Percentiles rank a stretch among this genome's conserved stretches.
Evolutionary conservation across 352 stramenopile genomes (phyloP).

Genomic region (Globisporangium ultimum): DNA sequence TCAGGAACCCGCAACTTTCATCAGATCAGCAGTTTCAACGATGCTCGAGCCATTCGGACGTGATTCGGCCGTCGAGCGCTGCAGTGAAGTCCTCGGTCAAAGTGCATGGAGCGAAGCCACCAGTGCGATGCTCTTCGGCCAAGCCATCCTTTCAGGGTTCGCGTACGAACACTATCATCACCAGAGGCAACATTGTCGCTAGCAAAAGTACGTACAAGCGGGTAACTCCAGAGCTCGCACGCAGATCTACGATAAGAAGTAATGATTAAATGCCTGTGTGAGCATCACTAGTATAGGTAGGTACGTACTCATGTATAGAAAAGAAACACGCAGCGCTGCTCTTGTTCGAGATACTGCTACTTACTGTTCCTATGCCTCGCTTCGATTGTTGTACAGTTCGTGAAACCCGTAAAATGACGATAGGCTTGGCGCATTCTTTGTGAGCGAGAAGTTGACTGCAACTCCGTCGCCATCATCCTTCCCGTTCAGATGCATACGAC

Average conservation of each 20-base stretch:
- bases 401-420: not conserved
- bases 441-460: not conserved
- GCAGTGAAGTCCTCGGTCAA: not conserved
- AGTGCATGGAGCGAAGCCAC: not conserved
- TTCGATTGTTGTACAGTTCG: slow-evolving; percentile 9
- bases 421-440: not conserved
- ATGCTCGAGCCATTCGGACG: slow-evolving; percentile 8
- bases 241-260: no score
- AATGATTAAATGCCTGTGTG: not conserved
- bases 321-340: not conserved
- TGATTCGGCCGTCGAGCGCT: slow-evolving; percentile 7
- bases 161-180: not conserved
- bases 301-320: not conserved
- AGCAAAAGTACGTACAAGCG: not conserved
- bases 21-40: not conserved
- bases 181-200: not conserved
- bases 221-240: no score
- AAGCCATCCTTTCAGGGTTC: slow-evolving; percentile 10
- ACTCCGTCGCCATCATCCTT: slow-evolving; percentile 3
- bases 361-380: slow-evolving; percentile 8
- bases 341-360: not conserved
- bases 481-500: not conserved
- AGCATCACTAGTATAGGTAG: not conserved
- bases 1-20: no score
- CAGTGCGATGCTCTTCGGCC: slow-evolving; percentile 26